Conservation (phyloP, 1,284 basidiomycete species). For the Boletellus deceptivus region DNA sequence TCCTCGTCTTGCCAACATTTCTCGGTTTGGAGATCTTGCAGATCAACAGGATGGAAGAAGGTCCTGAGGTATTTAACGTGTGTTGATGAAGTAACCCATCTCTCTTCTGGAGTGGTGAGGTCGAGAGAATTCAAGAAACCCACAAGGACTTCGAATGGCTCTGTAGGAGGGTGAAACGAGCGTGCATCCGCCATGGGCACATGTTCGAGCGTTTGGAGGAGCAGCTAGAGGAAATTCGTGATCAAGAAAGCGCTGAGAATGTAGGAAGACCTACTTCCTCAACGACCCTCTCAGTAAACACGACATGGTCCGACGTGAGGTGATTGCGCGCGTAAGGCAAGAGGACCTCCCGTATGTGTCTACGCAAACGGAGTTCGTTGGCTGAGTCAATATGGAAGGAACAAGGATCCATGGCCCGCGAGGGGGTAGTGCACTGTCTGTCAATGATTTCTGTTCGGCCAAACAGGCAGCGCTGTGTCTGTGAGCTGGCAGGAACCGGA, state of each 20-base stretch:
- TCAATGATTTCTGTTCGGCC: constrained; percentile 10
- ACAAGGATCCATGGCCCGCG: constrained; percentile 15
- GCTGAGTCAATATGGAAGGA: constrained; percentile 20
- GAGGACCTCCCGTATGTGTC: constrained; percentile 53
- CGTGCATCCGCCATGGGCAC: constrained; percentile 50
- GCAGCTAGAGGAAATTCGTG: constrained; percentile 36
- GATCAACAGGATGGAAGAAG: constrained; percentile 12
- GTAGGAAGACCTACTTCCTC: constrained; percentile 39
- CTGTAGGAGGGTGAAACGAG: constrained; percentile 47
- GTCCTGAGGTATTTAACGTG: constrained; percentile 40
- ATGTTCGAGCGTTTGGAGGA: constrained; percentile 40
- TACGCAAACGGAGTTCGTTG: constrained; percentile 36
- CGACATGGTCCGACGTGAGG: constrained; percentile 52
- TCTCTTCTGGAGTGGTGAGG: constrained; percentile 45
- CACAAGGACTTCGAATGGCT: constrained; percentile 47
- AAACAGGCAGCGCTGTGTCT: background rate
- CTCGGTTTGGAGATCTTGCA: constrained; percentile 34
- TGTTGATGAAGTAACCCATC: constrained; percentile 37
- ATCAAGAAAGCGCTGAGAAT: background rate
- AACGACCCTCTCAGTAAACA: constrained; percentile 50
- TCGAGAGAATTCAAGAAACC: constrained; percentile 32
- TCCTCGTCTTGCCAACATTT: constrained; percentile 35
- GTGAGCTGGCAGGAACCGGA: background rate
- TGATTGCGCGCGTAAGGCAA: constrained; percentile 53
- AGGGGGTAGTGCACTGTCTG: background rate